Percentiles rank a stretch among this genome's conserved stretches.
phyloP scores from a whole-genome alignment of 2,329 filamentous ascomycete genomes.

The Aspergillus sojae region DNA sequence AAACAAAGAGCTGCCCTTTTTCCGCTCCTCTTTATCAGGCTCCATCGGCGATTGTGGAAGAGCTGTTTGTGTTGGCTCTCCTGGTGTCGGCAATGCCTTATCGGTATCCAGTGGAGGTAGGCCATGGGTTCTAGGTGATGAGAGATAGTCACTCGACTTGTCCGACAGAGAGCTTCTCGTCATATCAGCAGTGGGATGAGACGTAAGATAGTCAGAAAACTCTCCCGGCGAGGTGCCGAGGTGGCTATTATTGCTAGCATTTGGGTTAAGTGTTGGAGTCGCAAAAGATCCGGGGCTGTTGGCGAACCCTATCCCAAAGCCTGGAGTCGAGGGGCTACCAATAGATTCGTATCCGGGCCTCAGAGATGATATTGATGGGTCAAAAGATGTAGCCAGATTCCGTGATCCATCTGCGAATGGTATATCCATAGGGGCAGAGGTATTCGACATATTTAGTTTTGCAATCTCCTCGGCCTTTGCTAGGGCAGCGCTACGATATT shows the following conservation, averaged over 20 bases:
- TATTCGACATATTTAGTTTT: constrained; percentile 57
- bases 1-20: constrained; percentile 64
- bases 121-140: constrained; percentile 53
- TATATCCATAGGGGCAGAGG: constrained; percentile 64
- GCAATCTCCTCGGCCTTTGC: constrained; percentile 63
- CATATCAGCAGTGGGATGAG: constrained; percentile 53
- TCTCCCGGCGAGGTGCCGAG: constrained; percentile 37
- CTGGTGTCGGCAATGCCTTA: constrained; percentile 49
- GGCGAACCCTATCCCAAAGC: constrained; percentile 75
- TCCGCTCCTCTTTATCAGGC: constrained; percentile 64
- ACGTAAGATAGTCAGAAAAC: constrained; percentile 44
- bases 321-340: constrained; percentile 68
- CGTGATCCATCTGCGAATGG: constrained; percentile 41
- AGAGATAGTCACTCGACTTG: constrained; percentile 74
- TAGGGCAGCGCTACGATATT: constrained; percentile 69
- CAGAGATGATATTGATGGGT: constrained; percentile 56
- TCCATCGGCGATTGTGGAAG: constrained; percentile 57
- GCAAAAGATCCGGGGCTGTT: constrained; percentile 59
- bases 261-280: constrained; percentile 30
- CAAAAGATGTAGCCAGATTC: constrained; percentile 29
- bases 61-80: constrained; percentile 48
- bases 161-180: constrained; percentile 61
- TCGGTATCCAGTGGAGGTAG: constrained; percentile 54
- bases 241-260: constrained; percentile 28
- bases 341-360: constrained; percentile 64